These are phyloP conservation scores for Hemileia vastatrix DNA, from an alignment of 1,284 basidiomycete genomes.

Conservation along the genomic window DNA sequence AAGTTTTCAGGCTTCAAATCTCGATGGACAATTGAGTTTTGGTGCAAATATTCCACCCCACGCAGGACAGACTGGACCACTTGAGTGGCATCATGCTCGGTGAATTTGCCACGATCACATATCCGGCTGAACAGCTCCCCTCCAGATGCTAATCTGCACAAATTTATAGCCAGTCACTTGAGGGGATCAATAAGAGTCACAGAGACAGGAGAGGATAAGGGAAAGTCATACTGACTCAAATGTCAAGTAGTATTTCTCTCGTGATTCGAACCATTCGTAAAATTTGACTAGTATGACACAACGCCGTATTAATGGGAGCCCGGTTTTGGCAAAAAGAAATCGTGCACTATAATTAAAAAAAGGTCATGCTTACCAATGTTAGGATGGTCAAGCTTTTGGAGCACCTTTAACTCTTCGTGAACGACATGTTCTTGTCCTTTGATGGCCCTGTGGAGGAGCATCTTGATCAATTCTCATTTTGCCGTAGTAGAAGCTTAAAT, in stretches of 20 bases:
- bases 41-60: conserved; percentile 35
- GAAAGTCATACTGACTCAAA: conserved; percentile 5
- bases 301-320: conserved; percentile 22
- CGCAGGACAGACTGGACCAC: conserved; percentile 18
- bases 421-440: conserved; percentile 62
- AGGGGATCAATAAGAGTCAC: not conserved
- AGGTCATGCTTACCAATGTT: conserved; percentile 60
- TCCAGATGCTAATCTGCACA: conserved; percentile 12
- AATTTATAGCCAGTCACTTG: not conserved
- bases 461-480: conserved; percentile 48
- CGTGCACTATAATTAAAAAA: conserved; percentile 27
- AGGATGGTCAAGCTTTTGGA: conserved; percentile 73
- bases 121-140: conserved; percentile 62
- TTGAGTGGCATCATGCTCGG: conserved; percentile 57
- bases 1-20: conserved; percentile 94
- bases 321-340: not conserved
- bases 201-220: not conserved
- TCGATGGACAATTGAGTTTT: conserved; percentile 77
- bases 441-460: conserved; percentile 82
- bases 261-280: conserved; percentile 84
- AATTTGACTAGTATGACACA: conserved; percentile 60
- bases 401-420: conserved; percentile 75
- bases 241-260: conserved; percentile 52
- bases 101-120: conserved; percentile 70
- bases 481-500: not conserved